Percentiles rank a stretch among this genome's conserved stretches.
Conservation (phyloP, 2,329 filamentous ascomycete species). For the Setomelanomma holmii region DNA sequence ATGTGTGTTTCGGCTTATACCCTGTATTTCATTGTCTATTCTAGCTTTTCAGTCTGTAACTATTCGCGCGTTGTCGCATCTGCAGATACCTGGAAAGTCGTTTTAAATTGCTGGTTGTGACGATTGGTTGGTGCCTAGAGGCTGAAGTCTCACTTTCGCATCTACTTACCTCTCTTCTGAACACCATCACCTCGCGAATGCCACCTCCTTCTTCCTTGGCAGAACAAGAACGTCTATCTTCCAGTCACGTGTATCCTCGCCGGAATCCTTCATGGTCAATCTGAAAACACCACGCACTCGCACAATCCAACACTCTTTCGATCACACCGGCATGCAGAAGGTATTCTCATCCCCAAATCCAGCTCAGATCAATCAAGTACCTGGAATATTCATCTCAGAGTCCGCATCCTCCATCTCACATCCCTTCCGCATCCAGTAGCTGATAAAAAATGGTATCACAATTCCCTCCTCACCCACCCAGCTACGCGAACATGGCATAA, state of each 20-base stretch:
- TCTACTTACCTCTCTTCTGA: too few species aligned
- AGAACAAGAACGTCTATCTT: too few species aligned
- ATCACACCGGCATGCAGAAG: background rate
- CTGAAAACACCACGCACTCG: background rate
- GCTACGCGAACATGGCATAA: slow-evolving; percentile 11
- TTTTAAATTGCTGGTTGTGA: too few species aligned
- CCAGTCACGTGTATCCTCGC: too few species aligned
- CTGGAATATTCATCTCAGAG: slow-evolving; percentile 16
- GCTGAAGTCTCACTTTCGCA: too few species aligned
- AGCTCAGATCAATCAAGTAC: slow-evolving; percentile 1
- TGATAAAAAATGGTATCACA: slow-evolving; percentile 4
- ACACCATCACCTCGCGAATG: too few species aligned
- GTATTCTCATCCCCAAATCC: background rate
- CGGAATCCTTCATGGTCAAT: too few species aligned
- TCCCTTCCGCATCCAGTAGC: background rate
- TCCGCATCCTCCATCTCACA: background rate
- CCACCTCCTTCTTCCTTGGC: too few species aligned
- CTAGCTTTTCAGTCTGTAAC: too few species aligned
- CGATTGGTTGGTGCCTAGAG: too few species aligned
- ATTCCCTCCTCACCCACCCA: slow-evolving; percentile 1
- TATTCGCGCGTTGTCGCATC: too few species aligned
- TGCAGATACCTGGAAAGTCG: too few species aligned
- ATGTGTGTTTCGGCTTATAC: background rate
- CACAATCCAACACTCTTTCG: background rate
- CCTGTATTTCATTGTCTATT: background rate